Evolutionary conservation across 495 filamentous ascomycete genomes (phyloP).

Genomic region (Neurospora sp.): DNA sequence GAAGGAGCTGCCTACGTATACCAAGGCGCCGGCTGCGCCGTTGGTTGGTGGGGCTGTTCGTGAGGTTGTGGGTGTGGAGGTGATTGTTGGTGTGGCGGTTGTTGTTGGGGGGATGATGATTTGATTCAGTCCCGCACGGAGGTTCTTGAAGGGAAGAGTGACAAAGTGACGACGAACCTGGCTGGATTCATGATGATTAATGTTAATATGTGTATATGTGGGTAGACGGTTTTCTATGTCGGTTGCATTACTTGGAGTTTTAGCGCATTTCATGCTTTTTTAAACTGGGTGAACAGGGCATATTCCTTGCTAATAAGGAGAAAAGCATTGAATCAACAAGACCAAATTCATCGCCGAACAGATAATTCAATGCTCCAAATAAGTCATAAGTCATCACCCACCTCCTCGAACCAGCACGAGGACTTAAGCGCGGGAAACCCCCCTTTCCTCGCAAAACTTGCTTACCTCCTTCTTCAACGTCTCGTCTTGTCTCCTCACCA

Average conservation of each 20-base stretch:
- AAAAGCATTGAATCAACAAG: neutral
- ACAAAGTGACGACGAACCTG: neutral
- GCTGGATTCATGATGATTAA: neutral
- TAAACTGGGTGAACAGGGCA: neutral
- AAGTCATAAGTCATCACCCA: neutral
- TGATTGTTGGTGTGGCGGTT: neutral
- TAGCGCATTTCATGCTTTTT: neutral
- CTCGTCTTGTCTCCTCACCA: conserved; percentile 54
- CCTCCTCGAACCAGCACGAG: neutral
- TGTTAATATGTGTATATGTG: neutral
- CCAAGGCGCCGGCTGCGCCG: neutral
- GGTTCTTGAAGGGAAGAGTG: neutral
- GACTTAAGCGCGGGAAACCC: conserved; percentile 21
- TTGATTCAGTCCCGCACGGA: neutral
- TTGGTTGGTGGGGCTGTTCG: neutral
- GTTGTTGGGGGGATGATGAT: neutral
- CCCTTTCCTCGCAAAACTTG: conserved; percentile 67
- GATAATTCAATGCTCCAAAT: neutral
- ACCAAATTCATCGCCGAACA: neutral
- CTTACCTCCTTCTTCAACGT: conserved; percentile 68
- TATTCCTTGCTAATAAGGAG: neutral
- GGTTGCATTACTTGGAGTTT: neutral
- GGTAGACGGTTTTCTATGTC: neutral
- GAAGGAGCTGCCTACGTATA: conserved; percentile 42
- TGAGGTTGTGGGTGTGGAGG: neutral